Percentiles rank a stretch among this genome's conserved stretches.
Conservation (phyloP, 129 eudicot genomes). For the Silybum marianum region DNA sequence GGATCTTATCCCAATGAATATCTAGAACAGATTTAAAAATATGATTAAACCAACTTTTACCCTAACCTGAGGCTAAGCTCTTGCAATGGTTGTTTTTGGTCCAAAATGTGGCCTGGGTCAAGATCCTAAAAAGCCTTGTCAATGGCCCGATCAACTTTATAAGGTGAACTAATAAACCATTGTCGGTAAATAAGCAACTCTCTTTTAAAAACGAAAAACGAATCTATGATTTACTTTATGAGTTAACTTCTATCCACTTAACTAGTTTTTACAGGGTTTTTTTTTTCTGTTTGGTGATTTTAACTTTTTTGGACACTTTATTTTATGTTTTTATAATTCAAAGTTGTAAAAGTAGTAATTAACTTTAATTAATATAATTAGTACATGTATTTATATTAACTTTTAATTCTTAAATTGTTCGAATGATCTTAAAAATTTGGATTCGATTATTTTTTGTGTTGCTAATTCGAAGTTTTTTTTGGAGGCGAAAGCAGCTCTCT, state of each 20-base stretch:
- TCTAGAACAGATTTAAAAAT: not conserved
- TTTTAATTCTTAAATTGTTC: not conserved
- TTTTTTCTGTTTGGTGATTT: too few species aligned
- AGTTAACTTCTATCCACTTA: not conserved
- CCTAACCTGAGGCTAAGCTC: not conserved
- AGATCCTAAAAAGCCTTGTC: not conserved
- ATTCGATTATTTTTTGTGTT: too few species aligned
- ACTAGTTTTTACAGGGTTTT: not conserved
- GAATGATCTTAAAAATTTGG: not conserved
- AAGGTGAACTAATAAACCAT: not conserved
- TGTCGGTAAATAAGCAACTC: not conserved
- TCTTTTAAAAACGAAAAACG: not conserved
- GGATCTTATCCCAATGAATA: too few species aligned
- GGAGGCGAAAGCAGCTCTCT: too few species aligned
- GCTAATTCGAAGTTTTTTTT: too few species aligned
- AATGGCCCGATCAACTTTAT: not conserved
- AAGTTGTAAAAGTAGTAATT: not conserved
- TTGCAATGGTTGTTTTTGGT: not conserved
- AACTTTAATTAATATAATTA: not conserved
- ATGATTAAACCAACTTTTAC: not conserved
- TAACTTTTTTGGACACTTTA: not conserved
- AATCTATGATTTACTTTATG: too few species aligned
- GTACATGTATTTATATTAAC: not conserved
- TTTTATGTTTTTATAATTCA: not conserved
- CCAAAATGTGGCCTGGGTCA: not conserved